Evolutionary conservation across 345 rosid species (phyloP), one percentile per base, ranked within the genome.

Genomic region (Rubroshorea leprosula): DNA sequence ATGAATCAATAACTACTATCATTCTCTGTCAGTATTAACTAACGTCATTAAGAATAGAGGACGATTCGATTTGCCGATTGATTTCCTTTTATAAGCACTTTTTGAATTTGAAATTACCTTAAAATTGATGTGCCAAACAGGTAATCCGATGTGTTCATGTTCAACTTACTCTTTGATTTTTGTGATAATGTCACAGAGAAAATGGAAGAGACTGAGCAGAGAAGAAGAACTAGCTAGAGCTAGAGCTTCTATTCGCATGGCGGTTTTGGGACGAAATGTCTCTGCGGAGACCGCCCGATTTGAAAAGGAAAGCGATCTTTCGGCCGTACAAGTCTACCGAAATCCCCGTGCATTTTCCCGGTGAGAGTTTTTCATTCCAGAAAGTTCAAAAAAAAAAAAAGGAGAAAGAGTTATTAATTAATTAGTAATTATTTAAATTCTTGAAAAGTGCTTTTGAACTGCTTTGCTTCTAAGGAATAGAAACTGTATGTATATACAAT

Each of bases 341-440:
- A 92, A 92, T 60, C 78, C 83, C 2, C 24, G 44, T 0, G 80
- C 86, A 19, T 86, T 92, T 51, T 35, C 69, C 62, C 89, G 49
- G 98, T 89, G 72, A 78, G 83, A 21, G 39, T 49, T 25, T 27
- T 29, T 14, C 4, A 5, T 10, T 10, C 10, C 49, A 55, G 2
- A 46, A 44, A 4, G 22, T 19, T 11, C 14, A 8, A 20, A 0
- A 49, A 49, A 2, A 57, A 44, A n/a, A 44, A 5, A 16, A 13
- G 21, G 15, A 43, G 31, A 17, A 18, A 6, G 21, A 43, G 0
- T 10, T 6, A 25, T 31, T 35, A 20, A 21, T 57, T 26, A 58
- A 24, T 5, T 18, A 48, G 20, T 29, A 20, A 35, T 15, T 29
- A 26, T 4, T 58, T 43, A 57, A 0, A 19, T 17, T 20, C 15